A percentile compares a stretch with the other conserved stretches of the same genome.
These are phyloP conservation scores for Tuber umbilicatum DNA, from an alignment of 495 filamentous ascomycete genomes.

Conservation along the genomic window DNA sequence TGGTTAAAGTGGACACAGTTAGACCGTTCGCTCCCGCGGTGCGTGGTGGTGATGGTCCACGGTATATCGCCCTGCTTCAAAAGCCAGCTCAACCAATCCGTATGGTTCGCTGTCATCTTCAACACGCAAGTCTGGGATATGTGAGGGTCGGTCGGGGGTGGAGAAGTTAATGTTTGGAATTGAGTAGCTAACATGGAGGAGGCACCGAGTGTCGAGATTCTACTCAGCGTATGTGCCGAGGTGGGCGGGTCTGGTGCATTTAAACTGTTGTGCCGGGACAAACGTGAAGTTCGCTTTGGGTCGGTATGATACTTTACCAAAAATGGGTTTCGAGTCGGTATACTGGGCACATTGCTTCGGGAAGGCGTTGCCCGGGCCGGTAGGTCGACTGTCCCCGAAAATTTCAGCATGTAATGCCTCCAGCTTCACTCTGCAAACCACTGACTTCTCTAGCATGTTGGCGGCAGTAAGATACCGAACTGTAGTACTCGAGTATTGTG, in stretches of 20 bases:
- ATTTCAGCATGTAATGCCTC: too few species aligned
- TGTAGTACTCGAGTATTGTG: too few species aligned
- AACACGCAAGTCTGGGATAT: slow-evolving; percentile 49
- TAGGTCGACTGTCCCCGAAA: too few species aligned
- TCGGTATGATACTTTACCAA: slow-evolving; percentile 48
- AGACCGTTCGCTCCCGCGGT: slow-evolving; percentile 60
- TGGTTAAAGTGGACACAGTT: slow-evolving; percentile 69
- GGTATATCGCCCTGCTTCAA: slow-evolving; percentile 60
- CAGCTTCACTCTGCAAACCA: too few species aligned
- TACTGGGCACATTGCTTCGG: slow-evolving; percentile 60
- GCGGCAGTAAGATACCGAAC: too few species aligned
- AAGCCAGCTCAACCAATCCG: slow-evolving; percentile 65
- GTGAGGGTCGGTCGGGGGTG: slow-evolving; percentile 57
- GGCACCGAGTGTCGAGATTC: slow-evolving; percentile 67
- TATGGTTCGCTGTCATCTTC: slow-evolving; percentile 71
- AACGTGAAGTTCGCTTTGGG: slow-evolving; percentile 58
- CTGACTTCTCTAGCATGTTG: too few species aligned
- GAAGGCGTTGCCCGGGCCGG: slow-evolving; percentile 63
- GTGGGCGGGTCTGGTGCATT: slow-evolving; percentile 48
- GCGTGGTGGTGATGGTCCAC: slow-evolving; percentile 66
- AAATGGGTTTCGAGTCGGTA: slow-evolving; percentile 53
- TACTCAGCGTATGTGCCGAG: slow-evolving; percentile 51
- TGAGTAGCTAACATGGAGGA: slow-evolving; percentile 55
- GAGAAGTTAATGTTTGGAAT: slow-evolving; percentile 57
- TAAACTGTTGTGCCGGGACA: slow-evolving; percentile 54